These are phyloP conservation scores for Saccharomyces hybrid DNA, from an alignment of 1,139 yeast species.

Conservation along the genomic window DNA sequence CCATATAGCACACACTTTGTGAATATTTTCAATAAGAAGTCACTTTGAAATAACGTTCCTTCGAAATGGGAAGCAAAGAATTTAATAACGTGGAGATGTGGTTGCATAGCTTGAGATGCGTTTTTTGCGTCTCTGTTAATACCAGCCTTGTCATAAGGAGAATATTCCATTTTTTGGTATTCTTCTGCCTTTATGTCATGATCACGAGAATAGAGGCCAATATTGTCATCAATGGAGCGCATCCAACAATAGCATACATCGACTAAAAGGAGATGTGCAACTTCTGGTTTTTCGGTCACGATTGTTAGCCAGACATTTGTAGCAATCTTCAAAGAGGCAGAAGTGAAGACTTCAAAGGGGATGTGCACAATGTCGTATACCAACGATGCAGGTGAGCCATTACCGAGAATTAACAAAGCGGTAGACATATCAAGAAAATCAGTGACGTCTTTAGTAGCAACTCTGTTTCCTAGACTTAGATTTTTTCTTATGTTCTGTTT, in stretches of 20 bases:
- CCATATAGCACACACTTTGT: conserved; percentile 57
- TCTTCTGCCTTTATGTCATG: conserved; percentile 59
- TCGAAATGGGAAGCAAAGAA: conserved; percentile 77
- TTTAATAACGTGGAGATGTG: conserved; percentile 63
- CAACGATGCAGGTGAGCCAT: conserved; percentile 43
- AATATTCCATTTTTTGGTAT: conserved; percentile 73
- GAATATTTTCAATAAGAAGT: conserved; percentile 61
- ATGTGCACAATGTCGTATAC: conserved; percentile 55
- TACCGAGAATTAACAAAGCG: conserved; percentile 43
- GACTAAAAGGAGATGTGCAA: conserved; percentile 55
- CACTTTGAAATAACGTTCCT: conserved; percentile 68
- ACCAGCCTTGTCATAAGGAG: conserved; percentile 67
- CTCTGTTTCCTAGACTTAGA: conserved; percentile 14
- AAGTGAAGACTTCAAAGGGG: conserved; percentile 63
- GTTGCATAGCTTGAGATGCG: conserved; percentile 51
- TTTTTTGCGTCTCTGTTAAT: conserved; percentile 47
- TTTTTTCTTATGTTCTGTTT: conserved; percentile 18
- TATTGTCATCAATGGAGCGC: conserved; percentile 46
- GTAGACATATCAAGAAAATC: conserved; percentile 41
- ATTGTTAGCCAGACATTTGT: conserved; percentile 75
- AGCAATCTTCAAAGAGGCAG: conserved; percentile 56
- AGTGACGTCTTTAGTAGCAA: conserved; percentile 34
- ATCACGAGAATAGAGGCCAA: conserved; percentile 60
- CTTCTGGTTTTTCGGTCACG: conserved; percentile 56
- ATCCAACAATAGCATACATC: conserved; percentile 65